A percentile compares a stretch with the other conserved stretches of the same genome.
phyloP scores from a whole-genome alignment of 2,329 filamentous ascomycete species.

The Colletotrichum gloeosporioides region DNA sequence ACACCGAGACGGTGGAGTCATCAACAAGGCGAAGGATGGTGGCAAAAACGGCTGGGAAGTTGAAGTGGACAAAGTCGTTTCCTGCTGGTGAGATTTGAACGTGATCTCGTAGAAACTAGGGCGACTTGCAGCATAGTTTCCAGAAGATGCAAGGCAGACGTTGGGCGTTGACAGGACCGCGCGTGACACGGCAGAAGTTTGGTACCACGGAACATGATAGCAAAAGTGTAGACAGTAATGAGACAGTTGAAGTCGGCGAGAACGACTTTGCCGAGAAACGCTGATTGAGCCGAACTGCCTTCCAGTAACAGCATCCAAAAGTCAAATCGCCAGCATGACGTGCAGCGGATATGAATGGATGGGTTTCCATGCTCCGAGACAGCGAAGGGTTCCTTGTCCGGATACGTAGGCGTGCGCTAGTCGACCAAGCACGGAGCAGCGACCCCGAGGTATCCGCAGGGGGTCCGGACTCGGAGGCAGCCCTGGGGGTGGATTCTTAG shows the following conservation, averaged over 20 bases:
- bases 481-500: not conserved
- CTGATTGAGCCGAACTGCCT: not conserved
- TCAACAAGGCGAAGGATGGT: not conserved
- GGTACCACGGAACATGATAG: not conserved
- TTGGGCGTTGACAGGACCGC: not conserved
- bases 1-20: not conserved
- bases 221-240: not conserved
- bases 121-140: not conserved
- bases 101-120: not conserved
- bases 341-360: not conserved
- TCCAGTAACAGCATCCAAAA: not conserved
- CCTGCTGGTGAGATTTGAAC: not conserved
- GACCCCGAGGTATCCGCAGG: not conserved
- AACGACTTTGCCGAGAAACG: not conserved
- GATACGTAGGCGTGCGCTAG: not conserved
- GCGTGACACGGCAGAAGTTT: not conserved
- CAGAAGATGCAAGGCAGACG: not conserved
- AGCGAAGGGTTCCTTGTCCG: not conserved
- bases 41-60: not conserved
- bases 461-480: not conserved
- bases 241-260: not conserved
- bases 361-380: not conserved
- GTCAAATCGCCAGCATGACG: not conserved
- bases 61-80: not conserved
- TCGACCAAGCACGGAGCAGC: not conserved